A percentile compares a stretch with the other conserved stretches of the same genome.
Conservation (phyloP, 2,329 filamentous ascomycete species). For the Beauveria caledonica region DNA sequence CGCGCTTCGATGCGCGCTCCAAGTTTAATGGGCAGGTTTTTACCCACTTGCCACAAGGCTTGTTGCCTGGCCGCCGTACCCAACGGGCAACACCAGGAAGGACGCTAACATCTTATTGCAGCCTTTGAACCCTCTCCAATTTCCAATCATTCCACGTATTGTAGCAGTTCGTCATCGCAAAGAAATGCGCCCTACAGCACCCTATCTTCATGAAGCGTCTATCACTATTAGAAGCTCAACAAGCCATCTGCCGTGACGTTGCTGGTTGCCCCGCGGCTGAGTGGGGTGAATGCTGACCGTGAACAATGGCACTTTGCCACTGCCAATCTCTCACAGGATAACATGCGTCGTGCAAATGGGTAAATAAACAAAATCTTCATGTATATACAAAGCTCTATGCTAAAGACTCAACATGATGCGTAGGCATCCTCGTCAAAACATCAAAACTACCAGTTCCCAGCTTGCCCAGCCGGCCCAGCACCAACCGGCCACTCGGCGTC, state of each 20-base stretch:
- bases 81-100: too few species aligned
- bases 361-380: not conserved
- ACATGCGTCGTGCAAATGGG: not conserved
- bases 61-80: not conserved
- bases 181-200: too few species aligned
- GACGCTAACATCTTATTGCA: too few species aligned
- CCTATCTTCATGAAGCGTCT: too few species aligned
- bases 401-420: slow-evolving; percentile 34
- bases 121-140: not conserved
- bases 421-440: slow-evolving; percentile 59
- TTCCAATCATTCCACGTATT: not conserved
- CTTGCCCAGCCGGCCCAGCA: slow-evolving; percentile 73
- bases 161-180: too few species aligned
- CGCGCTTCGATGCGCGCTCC: slow-evolving; percentile 17
- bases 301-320: slow-evolving; percentile 1
- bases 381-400: slow-evolving; percentile 12
- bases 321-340: not conserved
- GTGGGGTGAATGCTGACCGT: slow-evolving; percentile 5
- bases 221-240: too few species aligned
- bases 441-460: slow-evolving; percentile 91
- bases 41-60: not conserved
- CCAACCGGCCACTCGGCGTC: slow-evolving; percentile 79
- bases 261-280: slow-evolving; percentile 17
- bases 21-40: slow-evolving; percentile 21
- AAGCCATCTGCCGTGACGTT: not conserved